Conservation (phyloP, 306 rosid genomes). For the Fragaria ananassa region DNA sequence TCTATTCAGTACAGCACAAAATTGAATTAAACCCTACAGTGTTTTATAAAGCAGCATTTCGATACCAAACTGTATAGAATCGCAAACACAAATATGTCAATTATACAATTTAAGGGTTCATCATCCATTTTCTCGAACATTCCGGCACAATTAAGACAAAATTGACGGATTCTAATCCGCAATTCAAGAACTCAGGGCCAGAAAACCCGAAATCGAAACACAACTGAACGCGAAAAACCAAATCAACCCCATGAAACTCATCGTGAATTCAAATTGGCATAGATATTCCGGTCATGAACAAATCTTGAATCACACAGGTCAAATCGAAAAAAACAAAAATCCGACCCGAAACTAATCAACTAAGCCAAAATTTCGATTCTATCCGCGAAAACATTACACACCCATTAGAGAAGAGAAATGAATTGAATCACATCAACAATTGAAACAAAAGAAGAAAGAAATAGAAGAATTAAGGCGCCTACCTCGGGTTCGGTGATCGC, state of each 20-base stretch:
- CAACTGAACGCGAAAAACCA: not conserved
- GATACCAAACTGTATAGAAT: not conserved
- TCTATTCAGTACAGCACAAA: slow-evolving; percentile 2
- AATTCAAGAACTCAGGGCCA: not conserved
- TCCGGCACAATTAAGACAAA: not conserved
- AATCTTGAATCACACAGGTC: slow-evolving; percentile 1
- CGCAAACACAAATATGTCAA: not conserved
- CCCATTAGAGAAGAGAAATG: not conserved
- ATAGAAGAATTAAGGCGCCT: not conserved
- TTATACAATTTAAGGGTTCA: not conserved
- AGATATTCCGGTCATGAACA: not conserved
- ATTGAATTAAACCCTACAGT: not conserved
- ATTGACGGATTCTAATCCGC: not conserved
- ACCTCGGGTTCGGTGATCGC: slow-evolving; percentile 12
- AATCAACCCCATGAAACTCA: slow-evolving; percentile 1
- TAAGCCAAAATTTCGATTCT: not conserved
- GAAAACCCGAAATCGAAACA: not conserved
- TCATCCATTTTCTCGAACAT: not conserved
- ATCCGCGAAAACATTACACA: not conserved
- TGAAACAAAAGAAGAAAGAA: not conserved
- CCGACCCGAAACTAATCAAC: slow-evolving; percentile 3
- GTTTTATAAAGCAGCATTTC: not conserved
- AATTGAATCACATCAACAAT: not conserved
- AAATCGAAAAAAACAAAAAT: not conserved
- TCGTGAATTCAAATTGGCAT: not conserved